Base-by-base conservation (phyloP, 140 eudicot species). In the Anethum foeniculum region DNA sequence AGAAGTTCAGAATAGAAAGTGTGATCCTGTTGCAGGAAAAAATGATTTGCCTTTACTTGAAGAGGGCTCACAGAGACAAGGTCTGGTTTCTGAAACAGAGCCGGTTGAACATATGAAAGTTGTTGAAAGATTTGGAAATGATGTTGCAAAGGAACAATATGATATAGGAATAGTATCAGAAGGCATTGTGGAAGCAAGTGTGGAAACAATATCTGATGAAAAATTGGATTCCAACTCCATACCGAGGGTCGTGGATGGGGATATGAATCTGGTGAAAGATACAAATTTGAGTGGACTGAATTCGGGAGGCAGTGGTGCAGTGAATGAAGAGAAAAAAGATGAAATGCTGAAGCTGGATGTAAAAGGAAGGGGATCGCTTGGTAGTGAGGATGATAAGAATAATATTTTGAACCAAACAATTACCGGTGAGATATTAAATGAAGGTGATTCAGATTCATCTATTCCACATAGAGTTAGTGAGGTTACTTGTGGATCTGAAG, bases 101-200 rank as follows among this genome's bases (percentile, higher is more conserved):
- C 86, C 44, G 52, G 76, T 47, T 69, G 28, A 32, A 71, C 51
- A 71, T 25, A 38, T 39, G 80, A 52, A 77, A 62, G 74, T 5
- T 77, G 80, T 39, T 77, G 84, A 39, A 47, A 75, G 79, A 28
- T 69, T 71, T 32, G 84, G 75, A 83, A 77, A 77, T 81, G 80
- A 77, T 71, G 72, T 69, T 77, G 72, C 43, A 43, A 87, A 80
- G 48, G 78, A 68, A 79, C 87, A 75, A 47, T 48, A 6, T n/a
- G 74, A 67, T 25, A n/a, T 60, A 4, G 77, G 43, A 75, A 4
- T 52, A 15, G 23, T 27, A 51, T 19, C n/a, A 28, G 78, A 75
- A 46, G 49, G 78, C 13, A 10, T 49, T 34, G 36, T 47, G 75
- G 78, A 32, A 46, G 73, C 49, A 52, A 60, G 23, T 11, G 39